Evolutionary conservation across 495 filamentous ascomycete species (phyloP), one percentile per base, ranked within the genome.

Genomic region (Echria macrotheca): DNA sequence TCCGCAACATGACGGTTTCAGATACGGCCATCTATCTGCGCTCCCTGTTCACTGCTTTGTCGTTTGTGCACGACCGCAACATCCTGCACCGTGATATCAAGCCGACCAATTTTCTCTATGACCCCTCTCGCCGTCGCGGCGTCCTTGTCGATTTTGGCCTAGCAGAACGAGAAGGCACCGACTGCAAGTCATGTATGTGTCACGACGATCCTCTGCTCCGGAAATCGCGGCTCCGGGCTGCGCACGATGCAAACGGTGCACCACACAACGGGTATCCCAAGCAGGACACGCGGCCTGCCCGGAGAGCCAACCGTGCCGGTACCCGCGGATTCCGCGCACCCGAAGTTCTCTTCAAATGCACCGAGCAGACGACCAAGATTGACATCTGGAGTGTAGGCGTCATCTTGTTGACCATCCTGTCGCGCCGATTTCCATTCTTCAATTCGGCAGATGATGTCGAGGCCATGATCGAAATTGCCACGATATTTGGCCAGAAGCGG

Each of bases 81-180:
- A 96, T 99, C 47, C 75, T 99, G 14, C 93, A 99, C 63, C 84
- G 93, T 45, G 93, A 99, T 65, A 96, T 99, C 64, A 99, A 99
- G 65, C 93, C 93, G n/a, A 99, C 93, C 10, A 99, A 99, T 62
- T 99, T 99, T 60, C 79, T 99, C 25, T 99, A 97, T 72, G 91
- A 95, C 52, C 85, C 87, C 3, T 69, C 82, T 3, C 74, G 86
- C 51, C 76, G 80, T 55, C 82, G 87, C 45, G 93, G 93, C 12
- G 93, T 98, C 2, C 76, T 98, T 10, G 91, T 96, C 5, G 93
- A 98, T 64, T 98, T 98, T 69, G 93, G 93, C 21, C 78, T 98
- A 10, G 93, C 93, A 23, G 93, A 98, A 69, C 70, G 85, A 25
- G 81, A 88, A 56, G 85, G 84, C 6, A 77, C 74, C 29, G 87